Percentiles rank a stretch among this genome's conserved stretches.
phyloP scores from a whole-genome alignment of 768 basidiomycete genomes.

The Pleurotus eryngii region DNA sequence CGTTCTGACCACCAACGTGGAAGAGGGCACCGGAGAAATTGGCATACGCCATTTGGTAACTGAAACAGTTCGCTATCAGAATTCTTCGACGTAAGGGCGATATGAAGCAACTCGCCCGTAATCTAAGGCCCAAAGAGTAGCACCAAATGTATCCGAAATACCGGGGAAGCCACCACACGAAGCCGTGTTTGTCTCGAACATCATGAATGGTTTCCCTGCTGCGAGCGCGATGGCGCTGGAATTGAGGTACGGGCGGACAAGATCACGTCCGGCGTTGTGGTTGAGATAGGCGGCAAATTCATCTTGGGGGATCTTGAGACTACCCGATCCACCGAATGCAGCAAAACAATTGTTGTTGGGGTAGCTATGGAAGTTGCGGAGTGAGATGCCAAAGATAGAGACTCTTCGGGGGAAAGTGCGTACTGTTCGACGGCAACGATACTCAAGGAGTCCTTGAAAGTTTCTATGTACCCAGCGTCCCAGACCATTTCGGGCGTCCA shows the following conservation, averaged over 20 bases:
- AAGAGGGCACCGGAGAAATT: slow-evolving; percentile 50
- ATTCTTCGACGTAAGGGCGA: not conserved
- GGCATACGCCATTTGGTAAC: slow-evolving; percentile 50
- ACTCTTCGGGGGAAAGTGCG: slow-evolving; percentile 12
- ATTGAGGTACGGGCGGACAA: slow-evolving; percentile 52
- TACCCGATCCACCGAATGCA: slow-evolving; percentile 38
- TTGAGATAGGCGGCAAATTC: slow-evolving; percentile 60
- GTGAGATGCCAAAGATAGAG: slow-evolving; percentile 12
- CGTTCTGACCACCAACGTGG: slow-evolving; percentile 62
- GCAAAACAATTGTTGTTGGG: slow-evolving; percentile 58
- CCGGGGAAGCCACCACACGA: slow-evolving; percentile 69
- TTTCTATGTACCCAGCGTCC: slow-evolving; percentile 11
- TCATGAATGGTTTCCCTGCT: slow-evolving; percentile 45
- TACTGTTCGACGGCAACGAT: slow-evolving; percentile 16
- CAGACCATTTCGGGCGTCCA: slow-evolving; percentile 18
- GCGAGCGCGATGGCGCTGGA: slow-evolving; percentile 42
- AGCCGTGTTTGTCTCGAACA: slow-evolving; percentile 73
- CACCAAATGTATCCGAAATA: slow-evolving; percentile 58
- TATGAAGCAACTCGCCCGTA: slow-evolving; percentile 27
- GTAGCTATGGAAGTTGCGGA: slow-evolving; percentile 36
- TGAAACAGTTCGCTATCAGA: not conserved
- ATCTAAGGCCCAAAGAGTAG: slow-evolving; percentile 63
- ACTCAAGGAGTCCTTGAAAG: slow-evolving; percentile 10
- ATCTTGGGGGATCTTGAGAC: slow-evolving; percentile 37
- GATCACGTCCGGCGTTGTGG: slow-evolving; percentile 48